phyloP scores from a whole-genome alignment of 2,329 filamentous ascomycete species.

The Colletotrichum plurivorum region DNA sequence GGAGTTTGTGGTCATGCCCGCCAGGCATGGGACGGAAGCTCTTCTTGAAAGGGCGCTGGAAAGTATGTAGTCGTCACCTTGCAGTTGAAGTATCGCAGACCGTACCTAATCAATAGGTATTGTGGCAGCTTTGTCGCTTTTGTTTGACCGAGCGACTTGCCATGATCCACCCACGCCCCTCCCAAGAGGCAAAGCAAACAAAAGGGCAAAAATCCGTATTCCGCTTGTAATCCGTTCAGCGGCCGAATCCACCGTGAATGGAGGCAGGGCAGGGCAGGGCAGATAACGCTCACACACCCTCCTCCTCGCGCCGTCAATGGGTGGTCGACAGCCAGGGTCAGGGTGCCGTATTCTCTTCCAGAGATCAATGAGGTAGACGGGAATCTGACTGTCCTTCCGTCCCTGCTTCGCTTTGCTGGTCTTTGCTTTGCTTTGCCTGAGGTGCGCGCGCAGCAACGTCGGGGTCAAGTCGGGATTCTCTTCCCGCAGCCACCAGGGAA shows the following conservation, averaged over 20 bases:
- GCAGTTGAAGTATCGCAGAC: not conserved
- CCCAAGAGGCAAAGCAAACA: constrained; percentile 2
- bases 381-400: not conserved
- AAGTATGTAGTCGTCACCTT: not conserved
- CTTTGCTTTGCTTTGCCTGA: not conserved
- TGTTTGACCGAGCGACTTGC: constrained; percentile 37
- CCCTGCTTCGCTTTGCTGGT: not conserved
- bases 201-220: constrained; percentile 22
- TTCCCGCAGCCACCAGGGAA: constrained; percentile 10
- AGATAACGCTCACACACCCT: constrained; percentile 16
- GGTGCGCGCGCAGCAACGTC: not conserved
- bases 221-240: constrained; percentile 31
- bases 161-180: constrained; percentile 33
- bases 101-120: too few species aligned
- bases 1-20: too few species aligned
- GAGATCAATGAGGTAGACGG: not conserved
- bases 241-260: constrained; percentile 24
- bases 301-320: too few species aligned
- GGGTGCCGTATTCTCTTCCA: too few species aligned
- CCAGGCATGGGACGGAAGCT: constrained; percentile 10
- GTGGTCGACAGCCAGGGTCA: too few species aligned
- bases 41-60: not conserved
- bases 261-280: constrained; percentile 13
- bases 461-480: constrained; percentile 33
- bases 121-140: too few species aligned